Base-by-base conservation (phyloP, 2,329 filamentous ascomycete species). In the Aureobasidium musti region DNA sequence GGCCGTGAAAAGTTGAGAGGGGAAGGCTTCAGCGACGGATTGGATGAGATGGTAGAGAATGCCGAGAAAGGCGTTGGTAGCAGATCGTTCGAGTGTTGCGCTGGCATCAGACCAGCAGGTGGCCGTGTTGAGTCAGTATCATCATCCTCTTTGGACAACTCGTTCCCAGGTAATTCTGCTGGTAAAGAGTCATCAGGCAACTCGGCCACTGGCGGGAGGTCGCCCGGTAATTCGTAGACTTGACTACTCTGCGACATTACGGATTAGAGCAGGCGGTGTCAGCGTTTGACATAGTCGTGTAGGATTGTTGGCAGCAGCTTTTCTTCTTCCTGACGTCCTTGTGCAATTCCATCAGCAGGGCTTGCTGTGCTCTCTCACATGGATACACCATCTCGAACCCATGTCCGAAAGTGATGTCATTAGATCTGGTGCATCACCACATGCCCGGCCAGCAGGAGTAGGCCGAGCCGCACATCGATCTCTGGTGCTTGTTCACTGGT, bases 1-100 rank as follows among this genome's bases (percentile, higher is more conserved):
- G 71, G 72, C 6, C 72, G 69, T 11, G 72, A 74, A 68, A 74
- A 74, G 60, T 74, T 74, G 63, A 72, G 67, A 13, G 69, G 66
- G 17, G 60, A 52, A 19, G 71, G 70, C 35, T 66, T 66, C 37
- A 71, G 39, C 23, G 61, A 64, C 19, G 61, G 47, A 35, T 64
- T 33, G 14, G 61, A 64, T 5, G 49, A 64, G 26, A 53, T 19
- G 26, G 28, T 39, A 13, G 61, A 64, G n/a, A 64, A 50, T 2
- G 45, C 59, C 5, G 59, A 63, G 35, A 39, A 63, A 10, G 59
- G 59, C 30, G 59, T 63, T 39, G 59, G 59, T 19, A 63, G 23
- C 19, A 52, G 14, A 35, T 63, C 59, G 33, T 23, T 28, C 45
- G 59, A 63, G 21, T 21, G 21, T 14, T 21, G n/a, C 14, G 21